Evolutionary conservation across 805 yeast species (phyloP), one percentile per base, ranked within the genome.

Genomic region (Schwanniomyces pseudopolymorphus): DNA sequence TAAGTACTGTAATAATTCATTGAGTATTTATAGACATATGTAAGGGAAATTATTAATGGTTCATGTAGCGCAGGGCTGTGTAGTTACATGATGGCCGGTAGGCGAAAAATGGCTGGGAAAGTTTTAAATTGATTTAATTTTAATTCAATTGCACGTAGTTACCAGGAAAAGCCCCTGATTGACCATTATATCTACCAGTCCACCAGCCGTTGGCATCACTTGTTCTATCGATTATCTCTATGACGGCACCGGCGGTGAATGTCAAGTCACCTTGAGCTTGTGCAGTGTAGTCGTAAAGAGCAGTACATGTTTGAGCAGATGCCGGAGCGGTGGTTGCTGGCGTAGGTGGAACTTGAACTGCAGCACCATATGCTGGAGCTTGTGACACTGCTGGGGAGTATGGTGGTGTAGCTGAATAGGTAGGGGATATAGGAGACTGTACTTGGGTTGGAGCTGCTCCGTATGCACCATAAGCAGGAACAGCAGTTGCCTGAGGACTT

Each of bases 171-270:
- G 84, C 86, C 48, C 99, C 99, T 48, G 85, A 84, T 48, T 76
- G 85, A 7, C 97, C 97, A 57, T 89, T 88, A 51, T 79, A 71
- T 33, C 77, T 70, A 11, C 99, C 99, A 0, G 97, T 89, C 99
- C 99, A 94, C 99, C 99, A 94, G 5, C 96, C 99, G 58, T 89
- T 89, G 44, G 84, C 78, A 63, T 90, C 96, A 0, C 80, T 75
- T 0, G 96, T 86, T 59, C 89, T 84, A 61, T 89, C 87, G 3
- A 90, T 80, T 49, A 94, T 76, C 56, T 88, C 87, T 54, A 94
- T 91, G 25, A 83, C 78, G 17, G 91, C 86, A 19, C 98, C 99
- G 0, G 96, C 96, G 27, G 83, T 77, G 72, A 94, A 89, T 16
- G 87, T 69, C 60, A 94, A 75, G 62, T 94, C 99, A 19, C 98